Evolutionary conservation across 176 grass and related monocot genomes (phyloP).

Genomic region (Sorghum bicolor): DNA sequence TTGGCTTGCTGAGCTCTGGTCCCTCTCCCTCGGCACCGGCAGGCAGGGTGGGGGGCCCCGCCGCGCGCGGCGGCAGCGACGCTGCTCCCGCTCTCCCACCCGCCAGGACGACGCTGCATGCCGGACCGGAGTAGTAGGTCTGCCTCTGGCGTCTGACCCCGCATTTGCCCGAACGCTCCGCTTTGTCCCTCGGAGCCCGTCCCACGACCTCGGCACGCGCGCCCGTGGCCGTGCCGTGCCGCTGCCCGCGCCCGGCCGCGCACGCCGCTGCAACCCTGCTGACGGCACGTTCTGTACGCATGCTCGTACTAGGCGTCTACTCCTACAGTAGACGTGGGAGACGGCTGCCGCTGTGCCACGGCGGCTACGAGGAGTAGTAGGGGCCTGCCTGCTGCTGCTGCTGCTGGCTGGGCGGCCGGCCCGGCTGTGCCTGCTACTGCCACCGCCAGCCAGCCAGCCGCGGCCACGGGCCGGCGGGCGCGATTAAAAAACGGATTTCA

Average conservation of each 20-base stretch:
- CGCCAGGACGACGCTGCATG: too few species aligned
- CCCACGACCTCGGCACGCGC: constrained; percentile 2
- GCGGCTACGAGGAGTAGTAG: not conserved
- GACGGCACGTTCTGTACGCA: constrained; percentile 2
- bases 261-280: not conserved
- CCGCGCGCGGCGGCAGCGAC: not conserved
- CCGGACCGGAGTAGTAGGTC: constrained; percentile 2
- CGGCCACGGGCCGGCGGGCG: not conserved
- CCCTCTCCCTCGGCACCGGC: not conserved
- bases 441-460: not conserved
- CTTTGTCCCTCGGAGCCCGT: constrained; percentile 30
- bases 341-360: not conserved
- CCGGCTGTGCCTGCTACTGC: not conserved
- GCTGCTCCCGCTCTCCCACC: constrained; percentile 19
- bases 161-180: constrained; percentile 38
- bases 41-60: not conserved
- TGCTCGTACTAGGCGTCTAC: not conserved
- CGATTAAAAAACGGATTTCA: constrained; percentile 22
- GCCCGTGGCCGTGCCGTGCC: not conserved
- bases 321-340: not conserved
- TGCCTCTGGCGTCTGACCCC: not conserved
- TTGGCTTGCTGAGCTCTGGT: not conserved
- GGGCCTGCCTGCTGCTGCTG: not conserved
- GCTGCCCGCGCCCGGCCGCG: not conserved
- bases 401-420: not conserved